Evolutionary conservation across 768 basidiomycete species (phyloP).

Genomic region (Rhodotorula toruloides): DNA sequence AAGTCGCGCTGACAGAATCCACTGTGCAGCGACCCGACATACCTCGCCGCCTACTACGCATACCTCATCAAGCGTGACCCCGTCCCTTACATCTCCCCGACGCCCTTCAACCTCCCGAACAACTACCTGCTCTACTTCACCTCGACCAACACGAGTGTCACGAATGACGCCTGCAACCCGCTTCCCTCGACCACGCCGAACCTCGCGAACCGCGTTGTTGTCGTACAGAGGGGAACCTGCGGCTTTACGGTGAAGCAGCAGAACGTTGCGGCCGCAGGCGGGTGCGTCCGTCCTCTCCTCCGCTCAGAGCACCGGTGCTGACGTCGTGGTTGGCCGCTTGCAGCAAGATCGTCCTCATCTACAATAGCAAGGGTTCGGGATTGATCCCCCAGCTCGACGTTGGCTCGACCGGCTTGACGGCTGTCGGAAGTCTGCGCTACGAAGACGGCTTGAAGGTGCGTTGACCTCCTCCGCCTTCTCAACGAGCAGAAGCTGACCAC

Average conservation of each 20-base stretch:
- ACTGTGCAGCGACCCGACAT: constrained; percentile 49
- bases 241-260: constrained; percentile 56
- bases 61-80: constrained; percentile 53
- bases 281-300: constrained; percentile 38
- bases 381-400: constrained; percentile 1
- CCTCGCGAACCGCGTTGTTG: constrained; percentile 55
- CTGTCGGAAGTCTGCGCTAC: not conserved
- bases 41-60: constrained; percentile 57
- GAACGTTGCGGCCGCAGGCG: constrained; percentile 58
- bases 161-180: constrained; percentile 59
- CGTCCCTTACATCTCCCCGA: constrained; percentile 56
- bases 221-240: constrained; percentile 61
- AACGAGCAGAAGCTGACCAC: not conserved
- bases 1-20: not conserved
- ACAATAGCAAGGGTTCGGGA: constrained; percentile 6
- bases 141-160: constrained; percentile 55
- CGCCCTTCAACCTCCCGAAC: constrained; percentile 54
- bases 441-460: not conserved
- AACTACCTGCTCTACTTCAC: constrained; percentile 57
- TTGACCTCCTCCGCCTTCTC: not conserved
- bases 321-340: too few relatives aligned
- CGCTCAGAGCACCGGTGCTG: constrained; percentile 43
- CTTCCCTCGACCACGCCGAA: constrained; percentile 56
- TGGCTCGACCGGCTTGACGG: not conserved
- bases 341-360: constrained; percentile 47